phyloP scores from a whole-genome alignment of 441 rosid genomes.

The Arabidopsis lyrata region DNA sequence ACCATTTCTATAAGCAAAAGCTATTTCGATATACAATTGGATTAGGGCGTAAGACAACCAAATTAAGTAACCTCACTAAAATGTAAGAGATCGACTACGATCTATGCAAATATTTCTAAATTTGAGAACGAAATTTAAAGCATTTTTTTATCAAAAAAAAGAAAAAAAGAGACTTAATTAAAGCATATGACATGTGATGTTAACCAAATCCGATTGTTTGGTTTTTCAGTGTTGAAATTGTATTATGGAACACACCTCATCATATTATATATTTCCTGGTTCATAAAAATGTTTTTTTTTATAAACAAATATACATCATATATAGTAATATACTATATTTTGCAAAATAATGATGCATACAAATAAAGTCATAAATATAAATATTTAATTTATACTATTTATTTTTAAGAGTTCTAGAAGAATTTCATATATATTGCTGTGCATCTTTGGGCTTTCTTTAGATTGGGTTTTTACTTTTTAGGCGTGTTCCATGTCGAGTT shows the following conservation, averaged over 20 bases:
- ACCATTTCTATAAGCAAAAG: neutral
- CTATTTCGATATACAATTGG: neutral
- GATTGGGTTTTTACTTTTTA: neutral
- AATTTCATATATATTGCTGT: slow-evolving; percentile 19
- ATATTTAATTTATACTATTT: neutral
- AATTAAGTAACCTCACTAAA: neutral
- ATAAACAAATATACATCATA: neutral
- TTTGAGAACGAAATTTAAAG: neutral
- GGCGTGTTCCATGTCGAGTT: slow-evolving; percentile 22
- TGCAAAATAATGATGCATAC: slow-evolving; percentile 17
- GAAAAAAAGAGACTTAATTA: no score
- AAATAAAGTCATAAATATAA: neutral
- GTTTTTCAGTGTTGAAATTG: neutral
- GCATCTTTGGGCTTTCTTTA: neutral
- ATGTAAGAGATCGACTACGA: neutral
- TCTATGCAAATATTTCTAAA: neutral
- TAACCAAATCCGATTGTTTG: neutral
- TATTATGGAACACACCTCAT: neutral
- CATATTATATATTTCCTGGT: neutral
- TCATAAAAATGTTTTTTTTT: neutral
- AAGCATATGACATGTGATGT: neutral
- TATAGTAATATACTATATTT: neutral
- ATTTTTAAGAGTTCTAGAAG: slow-evolving; percentile 6
- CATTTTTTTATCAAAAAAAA: no score
- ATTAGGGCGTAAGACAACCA: neutral